These are phyloP conservation scores for Immersiella caudata DNA, from an alignment of 495 filamentous ascomycete species.

Conservation along the genomic window DNA sequence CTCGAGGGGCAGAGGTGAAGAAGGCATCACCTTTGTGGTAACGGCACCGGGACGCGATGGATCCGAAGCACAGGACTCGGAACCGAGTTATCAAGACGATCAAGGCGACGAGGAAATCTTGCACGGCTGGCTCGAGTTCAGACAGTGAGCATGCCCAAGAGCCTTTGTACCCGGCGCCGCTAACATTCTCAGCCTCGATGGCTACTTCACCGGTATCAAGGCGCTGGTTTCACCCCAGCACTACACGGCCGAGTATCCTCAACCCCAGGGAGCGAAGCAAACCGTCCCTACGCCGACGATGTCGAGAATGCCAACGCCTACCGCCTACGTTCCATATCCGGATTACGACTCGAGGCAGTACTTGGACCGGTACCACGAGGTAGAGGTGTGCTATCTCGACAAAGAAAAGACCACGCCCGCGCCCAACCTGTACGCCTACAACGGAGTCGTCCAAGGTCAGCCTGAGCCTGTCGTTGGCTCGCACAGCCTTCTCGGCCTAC, in stretches of 20 bases:
- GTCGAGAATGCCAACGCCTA: conserved; percentile 54
- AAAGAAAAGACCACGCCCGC: conserved; percentile 59
- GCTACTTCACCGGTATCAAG: conserved; percentile 79
- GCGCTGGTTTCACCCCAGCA: conserved; percentile 64
- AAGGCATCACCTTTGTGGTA: conserved; percentile 13
- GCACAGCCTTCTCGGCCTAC: conserved; percentile 73
- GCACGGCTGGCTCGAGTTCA: conserved; percentile 44
- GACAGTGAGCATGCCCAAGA: conserved; percentile 40
- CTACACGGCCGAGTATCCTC: conserved; percentile 77
- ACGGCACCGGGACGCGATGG: background rate
- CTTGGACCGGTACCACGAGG: conserved; percentile 59
- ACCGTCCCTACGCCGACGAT: conserved; percentile 35
- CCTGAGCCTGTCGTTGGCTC: conserved; percentile 82
- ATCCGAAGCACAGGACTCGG: conserved; percentile 21
- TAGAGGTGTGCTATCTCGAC: conserved; percentile 77
- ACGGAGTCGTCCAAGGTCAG: conserved; percentile 74
- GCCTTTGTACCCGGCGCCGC: background rate
- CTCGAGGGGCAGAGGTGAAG: background rate
- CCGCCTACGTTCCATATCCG: conserved; percentile 68
- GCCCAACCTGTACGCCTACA: conserved; percentile 68
- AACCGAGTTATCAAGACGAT: conserved; percentile 24
- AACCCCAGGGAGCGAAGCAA: conserved; percentile 37
- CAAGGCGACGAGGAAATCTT: conserved; percentile 26
- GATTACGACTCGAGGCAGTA: conserved; percentile 65
- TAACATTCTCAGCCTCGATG: conserved; percentile 53